phyloP scores from a whole-genome alignment of 306 rosid species.

The Elaeagnus macrophylla region DNA sequence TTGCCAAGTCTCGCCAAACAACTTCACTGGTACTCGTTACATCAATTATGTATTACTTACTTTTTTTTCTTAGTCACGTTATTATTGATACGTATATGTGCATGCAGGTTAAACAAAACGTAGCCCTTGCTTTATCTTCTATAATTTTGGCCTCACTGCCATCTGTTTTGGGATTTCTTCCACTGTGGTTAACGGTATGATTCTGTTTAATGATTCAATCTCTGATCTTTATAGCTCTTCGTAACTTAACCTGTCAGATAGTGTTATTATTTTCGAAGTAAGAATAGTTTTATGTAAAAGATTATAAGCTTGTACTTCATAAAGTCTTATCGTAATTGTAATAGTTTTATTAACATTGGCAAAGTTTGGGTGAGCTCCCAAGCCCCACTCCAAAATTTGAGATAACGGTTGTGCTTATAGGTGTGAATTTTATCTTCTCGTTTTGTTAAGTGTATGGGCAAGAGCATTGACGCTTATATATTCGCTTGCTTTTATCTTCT shows the following conservation, averaged over 20 bases:
- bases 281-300: background rate
- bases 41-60: background rate
- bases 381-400: too few species aligned
- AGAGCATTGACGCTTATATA: too few species aligned
- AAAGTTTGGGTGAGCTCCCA: too few species aligned
- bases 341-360: too few species aligned
- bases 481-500: too few species aligned
- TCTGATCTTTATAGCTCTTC: conserved; percentile 3
- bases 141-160: conserved; percentile 85
- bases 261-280: background rate
- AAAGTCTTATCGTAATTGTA: too few species aligned
- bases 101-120: conserved; percentile 87
- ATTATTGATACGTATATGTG: background rate
- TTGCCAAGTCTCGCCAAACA: conserved; percentile 94
- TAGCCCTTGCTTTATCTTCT: conserved; percentile 71
- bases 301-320: too few species aligned
- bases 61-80: background rate
- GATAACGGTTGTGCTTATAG: too few species aligned
- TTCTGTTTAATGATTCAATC: conserved; percentile 17
- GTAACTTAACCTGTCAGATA: conserved; percentile 5
- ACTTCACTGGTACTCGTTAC: conserved; percentile 61
- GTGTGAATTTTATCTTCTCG: too few species aligned
- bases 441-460: too few species aligned
- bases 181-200: conserved; percentile 90
- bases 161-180: conserved; percentile 87